Evolutionary conservation across 192 early-diverging fungal species (phyloP), one percentile per base, ranked within the genome.

Genomic region (Dispira simplex): DNA sequence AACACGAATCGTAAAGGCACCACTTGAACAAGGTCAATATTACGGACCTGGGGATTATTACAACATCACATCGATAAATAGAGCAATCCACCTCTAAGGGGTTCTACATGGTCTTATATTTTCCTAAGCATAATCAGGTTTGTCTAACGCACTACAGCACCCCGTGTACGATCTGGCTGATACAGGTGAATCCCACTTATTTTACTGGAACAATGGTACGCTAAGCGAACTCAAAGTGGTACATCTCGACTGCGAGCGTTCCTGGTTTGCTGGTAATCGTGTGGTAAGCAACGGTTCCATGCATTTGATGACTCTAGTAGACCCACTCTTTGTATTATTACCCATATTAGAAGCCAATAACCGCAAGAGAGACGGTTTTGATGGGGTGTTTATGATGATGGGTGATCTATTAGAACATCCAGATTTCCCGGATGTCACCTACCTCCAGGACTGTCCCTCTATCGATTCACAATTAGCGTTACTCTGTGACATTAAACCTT

Each of bases 181-280:
- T 39, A 8, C 26, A 58, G 56, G 56, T 39, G 27, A 58, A 39
- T 18, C 23, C 26, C 56, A 58, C 13, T 39, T 58, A 26, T 58
- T 39, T 39, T 58, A 58, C 28, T 39, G 23, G 56, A 25, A 28
- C 1, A 16, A 39, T 11, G 26, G 27, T 5, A 27, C 27, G 1
- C 39, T 58, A 58, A 39, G 56, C 56, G 56, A 58, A 27, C 56
- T 58, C n/a, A 58, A 58, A 28, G 27, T 58, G 56, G 56, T 58
- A 10, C 10, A 58, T 18, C n/a, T 58, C 16, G 56, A 58, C 28
- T 39, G 27, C 9, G 56, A 58, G 56, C 56, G 56, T 12, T 58
- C 56, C 18, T 58, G 56, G 56, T 39, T 58, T 32, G 56, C 56
- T 16, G 56, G 28, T 11, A 58, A 58, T 14, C 26, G 56, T 39